Evolutionary conservation across 2,329 filamentous ascomycete genomes (phyloP), one percentile per base, ranked within the genome.

Genomic region (Exutisphaerella laricina): DNA sequence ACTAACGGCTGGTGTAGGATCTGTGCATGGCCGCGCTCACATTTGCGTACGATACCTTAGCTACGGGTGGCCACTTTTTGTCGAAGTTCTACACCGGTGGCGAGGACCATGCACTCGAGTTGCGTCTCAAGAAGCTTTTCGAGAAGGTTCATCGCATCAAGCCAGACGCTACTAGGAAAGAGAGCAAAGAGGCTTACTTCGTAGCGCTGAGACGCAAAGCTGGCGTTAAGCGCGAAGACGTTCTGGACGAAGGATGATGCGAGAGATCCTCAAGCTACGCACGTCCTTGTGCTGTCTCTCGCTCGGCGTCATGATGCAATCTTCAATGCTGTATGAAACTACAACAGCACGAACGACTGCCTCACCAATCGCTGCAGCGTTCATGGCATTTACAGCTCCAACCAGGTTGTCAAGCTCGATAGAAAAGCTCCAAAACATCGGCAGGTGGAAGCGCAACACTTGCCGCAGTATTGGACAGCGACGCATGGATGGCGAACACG

Each of bases 61-160:
- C 79, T 55, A 68, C 78, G 3, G 88, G 87, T 14, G 92, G 94
- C 1, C 84, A 94, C 63, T 95, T 98, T 57, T 77, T 98, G 32
- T 96, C 90, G 76, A 98, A 98, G 66, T 98, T 94, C 66, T 98
- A 97, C 65, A 87, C 94, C 64, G 92, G 92, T 3, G 65, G 74
- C 4, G 89, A 96, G 64, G 90, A 97, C 59, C 89, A 85, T 66
- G 71, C 70, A 1, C 67, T 98, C 8, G 88, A 96, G 68, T 72
- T 68, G 48, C 78, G 79, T 55, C 71, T 98, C 29, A 86, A 78
- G 62, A 78, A 74, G 36, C 69, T 95, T 56, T 98, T 98, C 61
- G 68, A 71, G 13, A 85, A 79, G 54, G 92, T 98, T 2, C 74
- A 84, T 57, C 76, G 89, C 46, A 85, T 94, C 64, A 98, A 98